These are phyloP conservation scores for Rosa multiflora DNA, from an alignment of 306 rosid genomes.

Conservation along the genomic window DNA sequence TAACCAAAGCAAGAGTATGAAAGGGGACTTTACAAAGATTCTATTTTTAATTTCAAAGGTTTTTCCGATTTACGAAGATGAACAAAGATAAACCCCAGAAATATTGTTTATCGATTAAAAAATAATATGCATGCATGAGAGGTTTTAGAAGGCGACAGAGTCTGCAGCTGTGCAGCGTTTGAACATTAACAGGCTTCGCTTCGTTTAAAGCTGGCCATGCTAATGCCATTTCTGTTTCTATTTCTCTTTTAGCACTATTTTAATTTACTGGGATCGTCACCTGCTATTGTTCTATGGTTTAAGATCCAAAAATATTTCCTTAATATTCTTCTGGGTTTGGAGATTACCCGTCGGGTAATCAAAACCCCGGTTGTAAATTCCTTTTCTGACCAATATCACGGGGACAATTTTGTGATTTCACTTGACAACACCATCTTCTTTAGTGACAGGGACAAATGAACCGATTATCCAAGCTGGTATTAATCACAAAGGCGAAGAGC, in stretches of 20 bases:
- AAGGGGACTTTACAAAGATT: slow-evolving; percentile 15
- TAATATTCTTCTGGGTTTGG: neutral
- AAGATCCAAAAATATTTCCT: neutral
- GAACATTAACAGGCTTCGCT: slow-evolving; percentile 6
- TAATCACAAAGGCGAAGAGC: neutral
- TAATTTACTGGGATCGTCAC: slow-evolving; percentile 17
- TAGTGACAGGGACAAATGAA: neutral
- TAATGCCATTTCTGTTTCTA: neutral
- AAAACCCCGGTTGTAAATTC: neutral
- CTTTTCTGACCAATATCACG: neutral
- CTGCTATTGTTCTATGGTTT: neutral
- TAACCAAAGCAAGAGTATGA: neutral
- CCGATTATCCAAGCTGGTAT: neutral
- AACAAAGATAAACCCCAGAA: neutral
- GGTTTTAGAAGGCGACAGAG: slow-evolving; percentile 5
- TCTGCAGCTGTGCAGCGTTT: slow-evolving; percentile 16
- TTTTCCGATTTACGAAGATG: neutral
- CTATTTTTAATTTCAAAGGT: neutral
- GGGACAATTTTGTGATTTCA: neutral
- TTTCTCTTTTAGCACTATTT: neutral
- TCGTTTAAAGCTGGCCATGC: slow-evolving; percentile 35
- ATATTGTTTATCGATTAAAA: neutral
- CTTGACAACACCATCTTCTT: neutral
- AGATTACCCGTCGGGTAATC: neutral
- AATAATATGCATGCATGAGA: neutral